phyloP scores from a whole-genome alignment of 1,139 yeast species.

The Candida neerlandica region DNA sequence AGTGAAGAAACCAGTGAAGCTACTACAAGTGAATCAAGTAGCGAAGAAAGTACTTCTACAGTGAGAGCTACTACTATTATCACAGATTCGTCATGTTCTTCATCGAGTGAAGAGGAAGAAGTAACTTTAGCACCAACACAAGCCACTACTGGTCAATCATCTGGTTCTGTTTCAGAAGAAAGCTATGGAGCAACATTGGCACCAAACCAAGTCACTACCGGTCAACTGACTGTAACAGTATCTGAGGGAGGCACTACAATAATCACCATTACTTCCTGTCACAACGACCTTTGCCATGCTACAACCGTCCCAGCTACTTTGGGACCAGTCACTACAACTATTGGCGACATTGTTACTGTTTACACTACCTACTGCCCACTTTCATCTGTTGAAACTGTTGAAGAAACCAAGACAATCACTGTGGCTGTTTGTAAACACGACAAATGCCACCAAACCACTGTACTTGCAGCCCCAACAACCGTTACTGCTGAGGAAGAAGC shows the following conservation, averaged over 20 bases:
- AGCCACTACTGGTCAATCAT: neutral
- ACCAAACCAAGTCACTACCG: neutral
- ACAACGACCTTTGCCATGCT: conserved; percentile 32
- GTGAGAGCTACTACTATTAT: neutral
- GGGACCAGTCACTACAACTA: conserved; percentile 15
- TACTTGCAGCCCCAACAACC: conserved; percentile 29
- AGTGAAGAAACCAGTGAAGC: neutral
- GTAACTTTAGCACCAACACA: neutral
- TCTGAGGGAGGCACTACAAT: conserved; percentile 10
- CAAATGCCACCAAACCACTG: conserved; percentile 31
- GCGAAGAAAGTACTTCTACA: neutral
- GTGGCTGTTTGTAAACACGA: conserved; percentile 50
- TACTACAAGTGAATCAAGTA: neutral
- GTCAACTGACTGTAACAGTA: conserved; percentile 10
- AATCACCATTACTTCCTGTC: conserved; percentile 51
- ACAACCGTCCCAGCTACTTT: conserved; percentile 24
- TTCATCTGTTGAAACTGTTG: conserved; percentile 25
- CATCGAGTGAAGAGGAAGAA: conserved; percentile 13
- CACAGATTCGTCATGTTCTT: conserved; percentile 1
- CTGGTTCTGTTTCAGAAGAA: conserved; percentile 13
- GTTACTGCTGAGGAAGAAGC: conserved; percentile 20
- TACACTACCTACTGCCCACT: conserved; percentile 24
- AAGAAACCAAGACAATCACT: conserved; percentile 26
- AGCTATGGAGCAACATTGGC: conserved; percentile 4
- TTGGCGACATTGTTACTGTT: conserved; percentile 12